phyloP scores from a whole-genome alignment of 441 rosid genomes.

The Theobroma grandiflorum region DNA sequence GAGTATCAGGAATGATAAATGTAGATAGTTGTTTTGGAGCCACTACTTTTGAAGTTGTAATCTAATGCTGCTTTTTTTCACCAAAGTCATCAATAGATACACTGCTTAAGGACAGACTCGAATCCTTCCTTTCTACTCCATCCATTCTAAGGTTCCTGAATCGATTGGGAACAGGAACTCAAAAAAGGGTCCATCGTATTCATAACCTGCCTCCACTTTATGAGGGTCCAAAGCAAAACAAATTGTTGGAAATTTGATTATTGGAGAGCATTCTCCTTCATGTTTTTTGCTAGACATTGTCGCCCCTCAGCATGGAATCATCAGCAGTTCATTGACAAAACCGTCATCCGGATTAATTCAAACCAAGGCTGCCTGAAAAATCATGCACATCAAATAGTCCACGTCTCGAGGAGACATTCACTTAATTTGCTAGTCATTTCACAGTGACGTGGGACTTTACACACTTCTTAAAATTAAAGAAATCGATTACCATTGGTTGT shows the following conservation, averaged over 20 bases:
- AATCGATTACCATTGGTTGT: neutral
- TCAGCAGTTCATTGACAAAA: constrained; percentile 7
- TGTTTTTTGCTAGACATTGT: neutral
- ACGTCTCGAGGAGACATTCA: constrained; percentile 11
- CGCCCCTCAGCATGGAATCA: constrained; percentile 1
- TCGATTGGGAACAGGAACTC: neutral
- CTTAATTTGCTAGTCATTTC: constrained; percentile 14
- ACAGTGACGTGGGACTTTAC: neutral
- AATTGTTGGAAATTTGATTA: neutral
- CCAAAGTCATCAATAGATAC: constrained; percentile 10
- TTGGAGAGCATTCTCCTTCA: neutral
- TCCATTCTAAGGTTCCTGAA: constrained; percentile 13
- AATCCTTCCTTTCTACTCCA: constrained; percentile 4
- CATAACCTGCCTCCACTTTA: neutral
- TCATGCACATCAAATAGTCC: neutral
- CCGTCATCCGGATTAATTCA: neutral
- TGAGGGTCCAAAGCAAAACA: constrained; percentile 10
- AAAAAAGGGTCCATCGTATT: neutral
- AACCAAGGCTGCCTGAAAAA: neutral
- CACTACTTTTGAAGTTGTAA: neutral
- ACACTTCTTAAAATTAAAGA: neutral
- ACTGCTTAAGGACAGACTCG: constrained; percentile 11
- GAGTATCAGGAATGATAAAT: neutral
- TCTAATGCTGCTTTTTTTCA: neutral
- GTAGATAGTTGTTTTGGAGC: neutral